Evolutionary conservation across 306 rosid species (phyloP).

Genomic region (Prunus mume): DNA sequence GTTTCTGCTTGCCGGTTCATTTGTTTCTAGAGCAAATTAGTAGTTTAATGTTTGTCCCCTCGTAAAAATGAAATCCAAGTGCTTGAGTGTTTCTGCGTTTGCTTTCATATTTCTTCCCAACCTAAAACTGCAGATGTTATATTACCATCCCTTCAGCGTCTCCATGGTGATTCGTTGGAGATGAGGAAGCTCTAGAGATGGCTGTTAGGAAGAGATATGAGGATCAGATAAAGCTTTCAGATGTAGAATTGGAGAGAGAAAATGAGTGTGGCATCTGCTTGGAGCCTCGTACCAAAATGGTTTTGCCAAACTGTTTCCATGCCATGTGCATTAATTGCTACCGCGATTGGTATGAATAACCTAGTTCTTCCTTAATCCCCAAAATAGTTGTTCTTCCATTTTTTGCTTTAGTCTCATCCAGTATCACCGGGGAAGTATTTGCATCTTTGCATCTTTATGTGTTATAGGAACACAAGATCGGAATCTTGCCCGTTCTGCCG

Average conservation of each 20-base stretch:
- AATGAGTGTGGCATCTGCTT: constrained; percentile 82
- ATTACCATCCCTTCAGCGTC: constrained; percentile 69
- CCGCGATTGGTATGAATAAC: constrained; percentile 50
- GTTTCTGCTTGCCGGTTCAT: constrained; percentile 6
- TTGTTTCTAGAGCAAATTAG: not conserved
- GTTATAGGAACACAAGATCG: too few species aligned
- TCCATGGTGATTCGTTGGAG: constrained; percentile 42
- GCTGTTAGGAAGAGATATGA: constrained; percentile 27
- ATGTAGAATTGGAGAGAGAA: constrained; percentile 53
- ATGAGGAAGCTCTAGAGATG: constrained; percentile 36
- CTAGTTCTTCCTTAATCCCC: not conserved
- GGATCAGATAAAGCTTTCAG: constrained; percentile 30
- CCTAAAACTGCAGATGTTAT: constrained; percentile 56
- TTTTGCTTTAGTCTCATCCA: not conserved
- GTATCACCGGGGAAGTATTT: not conserved
- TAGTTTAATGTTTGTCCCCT: not conserved
- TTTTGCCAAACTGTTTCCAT: constrained; percentile 77
- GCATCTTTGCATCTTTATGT: too few species aligned
- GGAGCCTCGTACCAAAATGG: constrained; percentile 66
- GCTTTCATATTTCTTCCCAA: constrained; percentile 19
- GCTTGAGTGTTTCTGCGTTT: not conserved
- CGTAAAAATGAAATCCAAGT: not conserved
- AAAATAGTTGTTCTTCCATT: not conserved
- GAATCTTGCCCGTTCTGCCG: constrained; percentile 29
- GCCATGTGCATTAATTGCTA: constrained; percentile 81